Evolutionary conservation across 768 basidiomycete species (phyloP).

Genomic region (Mycena olivaceomarginata): DNA sequence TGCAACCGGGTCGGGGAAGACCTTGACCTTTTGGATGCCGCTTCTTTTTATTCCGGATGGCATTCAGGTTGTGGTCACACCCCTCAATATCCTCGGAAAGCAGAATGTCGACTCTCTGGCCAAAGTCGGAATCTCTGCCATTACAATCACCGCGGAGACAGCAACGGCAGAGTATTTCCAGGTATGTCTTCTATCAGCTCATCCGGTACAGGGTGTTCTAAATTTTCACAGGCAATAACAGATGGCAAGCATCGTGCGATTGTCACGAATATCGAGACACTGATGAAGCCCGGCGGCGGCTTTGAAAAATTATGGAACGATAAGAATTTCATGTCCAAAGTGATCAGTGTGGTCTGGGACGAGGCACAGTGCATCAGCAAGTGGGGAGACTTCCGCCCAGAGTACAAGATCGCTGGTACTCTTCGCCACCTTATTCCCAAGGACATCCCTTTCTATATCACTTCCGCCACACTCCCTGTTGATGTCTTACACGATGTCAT

Average conservation of each 20-base stretch:
- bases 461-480: slow-evolving; percentile 1
- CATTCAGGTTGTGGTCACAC: background rate
- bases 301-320: background rate
- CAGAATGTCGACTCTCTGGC: background rate
- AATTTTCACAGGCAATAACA: background rate
- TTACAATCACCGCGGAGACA: background rate
- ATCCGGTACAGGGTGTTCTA: too few relatives aligned
- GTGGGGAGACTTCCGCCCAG: background rate
- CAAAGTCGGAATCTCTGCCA: background rate
- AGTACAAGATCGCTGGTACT: background rate
- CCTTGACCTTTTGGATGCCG: slow-evolving; percentile 25
- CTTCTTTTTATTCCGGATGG: background rate
- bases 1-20: slow-evolving; percentile 18
- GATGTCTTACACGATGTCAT: slow-evolving; percentile 24
- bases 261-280: background rate
- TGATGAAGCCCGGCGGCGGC: background rate
- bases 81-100: background rate
- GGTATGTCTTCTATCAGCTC: background rate
- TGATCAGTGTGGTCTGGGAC: background rate
- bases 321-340: background rate
- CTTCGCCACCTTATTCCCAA: background rate
- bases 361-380: background rate
- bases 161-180: background rate
- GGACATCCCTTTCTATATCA: background rate
- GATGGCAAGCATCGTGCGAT: background rate